Conservation (phyloP, 2,329 filamentous ascomycete species). For the Pseudogymnoascus sp. region DNA sequence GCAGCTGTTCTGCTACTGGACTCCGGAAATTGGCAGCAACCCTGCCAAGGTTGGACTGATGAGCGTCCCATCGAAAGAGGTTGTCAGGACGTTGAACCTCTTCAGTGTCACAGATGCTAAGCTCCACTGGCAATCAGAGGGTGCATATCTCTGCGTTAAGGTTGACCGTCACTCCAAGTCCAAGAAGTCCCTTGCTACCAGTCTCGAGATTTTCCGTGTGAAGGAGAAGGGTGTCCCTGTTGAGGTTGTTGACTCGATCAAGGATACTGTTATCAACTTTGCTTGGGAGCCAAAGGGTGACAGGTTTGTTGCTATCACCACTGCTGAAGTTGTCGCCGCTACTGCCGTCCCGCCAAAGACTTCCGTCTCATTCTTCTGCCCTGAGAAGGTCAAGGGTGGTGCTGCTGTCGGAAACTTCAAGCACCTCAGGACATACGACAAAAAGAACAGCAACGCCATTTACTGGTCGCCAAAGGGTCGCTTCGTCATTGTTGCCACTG, state of each 20-base stretch:
- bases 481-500: slow-evolving; percentile 89
- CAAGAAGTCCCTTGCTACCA: slow-evolving; percentile 95
- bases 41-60: slow-evolving; percentile 95
- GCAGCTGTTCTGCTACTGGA: slow-evolving; percentile 98
- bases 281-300: slow-evolving; percentile 98
- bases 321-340: slow-evolving; percentile 69
- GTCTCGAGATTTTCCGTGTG: slow-evolving; percentile 95
- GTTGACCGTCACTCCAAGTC: slow-evolving; percentile 98
- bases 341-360: slow-evolving; percentile 89
- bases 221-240: slow-evolving; percentile 97
- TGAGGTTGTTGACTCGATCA: slow-evolving; percentile 94
- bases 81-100: slow-evolving; percentile 88
- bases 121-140: slow-evolving; percentile 97
- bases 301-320: slow-evolving; percentile 94
- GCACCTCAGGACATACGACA: slow-evolving; percentile 87
- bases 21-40: slow-evolving; percentile 94
- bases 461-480: slow-evolving; percentile 97
- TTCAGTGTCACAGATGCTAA: slow-evolving; percentile 98
- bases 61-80: slow-evolving; percentile 90
- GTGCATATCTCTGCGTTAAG: slow-evolving; percentile 92
- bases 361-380: slow-evolving; percentile 89
- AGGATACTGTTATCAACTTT: slow-evolving; percentile 99
- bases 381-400: slow-evolving; percentile 82
- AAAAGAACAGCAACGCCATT: slow-evolving; percentile 99
- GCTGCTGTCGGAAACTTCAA: slow-evolving; percentile 83